Conservation (phyloP, 148 eudicot species). For the Talinum fruticosum region DNA sequence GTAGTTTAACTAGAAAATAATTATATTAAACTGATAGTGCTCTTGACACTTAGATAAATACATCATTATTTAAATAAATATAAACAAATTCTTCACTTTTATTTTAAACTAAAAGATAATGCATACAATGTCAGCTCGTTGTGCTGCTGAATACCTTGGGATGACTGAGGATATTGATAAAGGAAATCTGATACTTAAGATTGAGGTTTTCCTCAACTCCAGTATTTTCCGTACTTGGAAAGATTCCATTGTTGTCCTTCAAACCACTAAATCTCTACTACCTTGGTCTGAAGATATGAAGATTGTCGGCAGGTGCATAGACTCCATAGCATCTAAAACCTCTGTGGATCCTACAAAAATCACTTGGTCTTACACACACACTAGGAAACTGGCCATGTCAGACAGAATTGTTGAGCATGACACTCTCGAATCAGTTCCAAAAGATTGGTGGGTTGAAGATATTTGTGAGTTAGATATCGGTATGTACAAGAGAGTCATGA, state of each 20-base stretch:
- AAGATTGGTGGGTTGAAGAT: conserved; percentile 97
- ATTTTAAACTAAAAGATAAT: too few species aligned
- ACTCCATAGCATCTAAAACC: conserved; percentile 74
- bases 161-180: conserved; percentile 74
- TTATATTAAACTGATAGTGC: too few species aligned
- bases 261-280: conserved; percentile 53
- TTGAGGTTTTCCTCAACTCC: conserved; percentile 80
- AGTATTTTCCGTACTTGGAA: conserved; percentile 78
- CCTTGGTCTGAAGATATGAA: conserved; percentile 76
- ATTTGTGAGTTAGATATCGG: conserved; percentile 74
- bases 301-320: conserved; percentile 60
- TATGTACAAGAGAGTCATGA: conserved; percentile 67
- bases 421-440: conserved; percentile 52
- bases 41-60: too few species aligned
- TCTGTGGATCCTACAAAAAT: conserved; percentile 62
- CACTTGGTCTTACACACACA: conserved; percentile 79
- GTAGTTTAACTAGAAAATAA: too few species aligned
- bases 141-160: conserved; percentile 83
- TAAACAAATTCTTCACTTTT: too few species aligned
- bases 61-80: too few species aligned
- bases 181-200: conserved; percentile 70
- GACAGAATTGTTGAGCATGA: conserved; percentile 44
- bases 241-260: conserved; percentile 79
- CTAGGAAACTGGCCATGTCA: conserved; percentile 48
- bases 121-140: conserved; percentile 85